These are phyloP conservation scores for Pseudogymnoascus sp. DNA, from an alignment of 2,329 filamentous ascomycete genomes.

Conservation along the genomic window DNA sequence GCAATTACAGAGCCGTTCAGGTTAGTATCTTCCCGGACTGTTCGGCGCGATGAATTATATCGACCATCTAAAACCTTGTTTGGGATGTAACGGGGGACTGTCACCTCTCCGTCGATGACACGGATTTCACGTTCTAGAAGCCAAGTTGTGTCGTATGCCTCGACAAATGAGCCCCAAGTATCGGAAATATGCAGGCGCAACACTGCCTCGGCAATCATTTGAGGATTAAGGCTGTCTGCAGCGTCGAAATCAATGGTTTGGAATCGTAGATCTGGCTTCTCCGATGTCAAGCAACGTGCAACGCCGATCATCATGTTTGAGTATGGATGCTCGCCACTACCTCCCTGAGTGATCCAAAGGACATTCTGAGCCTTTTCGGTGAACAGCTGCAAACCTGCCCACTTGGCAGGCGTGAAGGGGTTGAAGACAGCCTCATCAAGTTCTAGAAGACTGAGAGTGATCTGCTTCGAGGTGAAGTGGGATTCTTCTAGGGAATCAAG, in stretches of 20 bases:
- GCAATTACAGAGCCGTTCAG: neutral
- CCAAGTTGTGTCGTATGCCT: constrained; percentile 10
- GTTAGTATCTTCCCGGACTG: neutral
- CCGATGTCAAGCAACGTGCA: constrained; percentile 3
- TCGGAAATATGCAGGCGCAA: constrained; percentile 10
- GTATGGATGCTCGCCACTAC: constrained; percentile 9
- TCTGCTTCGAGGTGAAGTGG: constrained; percentile 16
- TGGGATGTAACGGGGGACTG: constrained; percentile 3
- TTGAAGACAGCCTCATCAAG: constrained; percentile 27
- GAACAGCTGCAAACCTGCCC: neutral
- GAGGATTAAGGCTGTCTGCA: neutral
- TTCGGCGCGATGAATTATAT: constrained; percentile 11
- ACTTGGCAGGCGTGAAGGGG: neutral
- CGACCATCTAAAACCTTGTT: neutral
- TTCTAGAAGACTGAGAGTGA: constrained; percentile 18
- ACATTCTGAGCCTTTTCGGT: constrained; percentile 2
- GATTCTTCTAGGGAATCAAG: constrained; percentile 7
- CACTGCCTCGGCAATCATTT: constrained; percentile 6
- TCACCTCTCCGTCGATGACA: neutral
- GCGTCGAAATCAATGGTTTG: constrained; percentile 11
- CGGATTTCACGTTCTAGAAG: constrained; percentile 10
- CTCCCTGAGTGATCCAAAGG: constrained; percentile 11
- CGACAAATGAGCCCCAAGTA: neutral
- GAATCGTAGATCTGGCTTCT: constrained; percentile 3
- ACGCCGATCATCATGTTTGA: constrained; percentile 11